A percentile compares a stretch with the other conserved stretches of the same genome.
These are phyloP conservation scores for Bacidia gigantensis DNA, from an alignment of 495 filamentous ascomycete species.

Conservation along the genomic window DNA sequence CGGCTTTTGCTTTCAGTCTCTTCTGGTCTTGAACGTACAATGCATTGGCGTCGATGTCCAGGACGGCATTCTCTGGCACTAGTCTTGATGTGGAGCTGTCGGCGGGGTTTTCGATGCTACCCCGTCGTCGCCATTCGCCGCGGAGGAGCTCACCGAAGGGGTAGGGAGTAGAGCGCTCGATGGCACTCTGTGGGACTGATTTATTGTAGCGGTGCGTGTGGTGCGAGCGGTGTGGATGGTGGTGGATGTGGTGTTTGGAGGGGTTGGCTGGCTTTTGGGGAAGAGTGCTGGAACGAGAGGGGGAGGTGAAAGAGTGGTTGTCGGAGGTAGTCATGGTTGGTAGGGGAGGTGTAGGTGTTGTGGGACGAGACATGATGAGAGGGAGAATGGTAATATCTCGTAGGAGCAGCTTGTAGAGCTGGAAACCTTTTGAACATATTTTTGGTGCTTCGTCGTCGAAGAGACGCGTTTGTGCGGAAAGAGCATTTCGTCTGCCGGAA, in stretches of 20 bases:
- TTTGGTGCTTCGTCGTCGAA: background rate
- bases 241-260: constrained; percentile 48
- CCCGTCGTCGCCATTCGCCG: constrained; percentile 4
- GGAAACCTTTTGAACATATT: background rate
- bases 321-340: constrained; percentile 45
- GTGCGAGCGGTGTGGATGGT: constrained; percentile 40
- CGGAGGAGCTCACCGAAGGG: constrained; percentile 36
- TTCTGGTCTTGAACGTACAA: constrained; percentile 28
- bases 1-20: constrained; percentile 17
- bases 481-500: background rate
- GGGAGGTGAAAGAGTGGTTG: constrained; percentile 57
- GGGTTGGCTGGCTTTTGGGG: constrained; percentile 53
- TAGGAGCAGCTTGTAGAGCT: background rate
- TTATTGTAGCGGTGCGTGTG: constrained; percentile 10
- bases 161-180: constrained; percentile 38
- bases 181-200: constrained; percentile 15
- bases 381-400: background rate
- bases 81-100: too few species aligned
- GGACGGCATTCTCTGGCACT: background rate
- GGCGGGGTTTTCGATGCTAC: background rate
- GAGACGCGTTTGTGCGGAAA: too few species aligned
- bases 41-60: constrained; percentile 10
- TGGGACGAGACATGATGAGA: constrained; percentile 12
- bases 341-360: constrained; percentile 22
- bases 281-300: constrained; percentile 57